phyloP scores from a whole-genome alignment of 2,329 filamentous ascomycete genomes.

The Pseudogymnoascus sp. region DNA sequence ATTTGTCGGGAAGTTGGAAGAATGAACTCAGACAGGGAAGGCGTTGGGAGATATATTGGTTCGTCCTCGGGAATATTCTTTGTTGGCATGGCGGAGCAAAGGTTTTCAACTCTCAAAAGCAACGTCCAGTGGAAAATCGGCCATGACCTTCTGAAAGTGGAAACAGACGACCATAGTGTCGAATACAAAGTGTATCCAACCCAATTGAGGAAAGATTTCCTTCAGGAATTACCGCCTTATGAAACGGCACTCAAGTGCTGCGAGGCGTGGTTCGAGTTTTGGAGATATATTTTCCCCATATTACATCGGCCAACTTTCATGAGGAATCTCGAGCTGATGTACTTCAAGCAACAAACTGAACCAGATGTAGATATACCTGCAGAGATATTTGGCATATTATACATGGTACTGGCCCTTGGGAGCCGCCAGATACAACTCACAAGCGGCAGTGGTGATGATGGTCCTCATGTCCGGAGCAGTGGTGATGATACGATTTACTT shows the following conservation, averaged over 20 bases:
- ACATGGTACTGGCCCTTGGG: constrained; percentile 14
- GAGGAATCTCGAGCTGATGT: constrained; percentile 11
- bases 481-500: constrained; percentile 14
- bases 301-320: constrained; percentile 15
- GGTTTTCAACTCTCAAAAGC: constrained; percentile 11
- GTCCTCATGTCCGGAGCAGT: constrained; percentile 12
- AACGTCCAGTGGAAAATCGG: constrained; percentile 11
- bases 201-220: not conserved
- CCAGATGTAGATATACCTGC: constrained; percentile 9
- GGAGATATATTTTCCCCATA: constrained; percentile 15
- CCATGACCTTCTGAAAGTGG: constrained; percentile 14
- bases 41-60: constrained; percentile 15
- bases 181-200: constrained; percentile 12
- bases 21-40: constrained; percentile 13
- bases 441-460: constrained; percentile 4
- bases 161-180: constrained; percentile 13
- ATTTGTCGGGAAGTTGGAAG: constrained; percentile 15
- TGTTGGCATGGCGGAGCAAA: constrained; percentile 15
- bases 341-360: not conserved
- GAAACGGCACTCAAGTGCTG: constrained; percentile 13
- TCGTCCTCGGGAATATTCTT: constrained; percentile 16
- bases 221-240: constrained; percentile 10
- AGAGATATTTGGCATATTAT: constrained; percentile 13
- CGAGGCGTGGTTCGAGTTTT: constrained; percentile 15
- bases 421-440: constrained; percentile 14